Percentiles rank a stretch among this genome's conserved stretches.
phyloP scores from a whole-genome alignment of 1,284 basidiomycete species.

The Rhizopogon hawkerae region DNA sequence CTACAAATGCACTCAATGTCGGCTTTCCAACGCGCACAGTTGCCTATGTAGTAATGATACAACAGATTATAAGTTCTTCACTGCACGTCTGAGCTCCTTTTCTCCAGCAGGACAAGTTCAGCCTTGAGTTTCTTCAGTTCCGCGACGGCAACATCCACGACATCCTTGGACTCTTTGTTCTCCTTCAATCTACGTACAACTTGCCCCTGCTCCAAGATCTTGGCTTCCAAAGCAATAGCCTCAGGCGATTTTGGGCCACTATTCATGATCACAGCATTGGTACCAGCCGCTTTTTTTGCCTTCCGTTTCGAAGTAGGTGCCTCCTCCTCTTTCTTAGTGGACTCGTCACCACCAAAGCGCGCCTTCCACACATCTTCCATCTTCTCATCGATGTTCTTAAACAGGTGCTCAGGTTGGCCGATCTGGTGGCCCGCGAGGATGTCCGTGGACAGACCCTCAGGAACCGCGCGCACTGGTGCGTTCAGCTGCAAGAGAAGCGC shows the following conservation, averaged over 20 bases:
- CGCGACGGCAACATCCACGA: slow-evolving; percentile 52
- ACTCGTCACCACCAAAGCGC: slow-evolving; percentile 67
- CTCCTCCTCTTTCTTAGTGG: slow-evolving; percentile 34
- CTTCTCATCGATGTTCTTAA: slow-evolving; percentile 90
- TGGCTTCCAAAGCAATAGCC: slow-evolving; percentile 55
- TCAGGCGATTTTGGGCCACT: slow-evolving; percentile 55
- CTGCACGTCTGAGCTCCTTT: slow-evolving; percentile 3
- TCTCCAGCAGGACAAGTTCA: slow-evolving; percentile 30
- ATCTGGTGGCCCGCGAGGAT: slow-evolving; percentile 83
- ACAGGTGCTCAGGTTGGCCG: slow-evolving; percentile 83
- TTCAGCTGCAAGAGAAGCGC: slow-evolving; percentile 85
- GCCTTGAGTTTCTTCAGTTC: slow-evolving; percentile 43
- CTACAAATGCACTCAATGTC: too few species aligned
- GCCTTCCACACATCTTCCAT: slow-evolving; percentile 79
- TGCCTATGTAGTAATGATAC: too few species aligned
- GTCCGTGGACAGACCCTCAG: slow-evolving; percentile 64
- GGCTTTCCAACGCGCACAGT: too few species aligned
- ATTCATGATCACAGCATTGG: slow-evolving; percentile 14
- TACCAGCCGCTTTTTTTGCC: slow-evolving; percentile 32
- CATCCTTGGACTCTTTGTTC: slow-evolving; percentile 56
- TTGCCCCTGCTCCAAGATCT: slow-evolving; percentile 69
- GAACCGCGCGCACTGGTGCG: slow-evolving; percentile 76
- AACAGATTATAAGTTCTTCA: too few species aligned
- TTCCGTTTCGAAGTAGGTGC: slow-evolving; percentile 49
- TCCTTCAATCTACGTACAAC: slow-evolving; percentile 63